Conservation (phyloP, 331 rosid species). For the Prunus yedoensis region DNA sequence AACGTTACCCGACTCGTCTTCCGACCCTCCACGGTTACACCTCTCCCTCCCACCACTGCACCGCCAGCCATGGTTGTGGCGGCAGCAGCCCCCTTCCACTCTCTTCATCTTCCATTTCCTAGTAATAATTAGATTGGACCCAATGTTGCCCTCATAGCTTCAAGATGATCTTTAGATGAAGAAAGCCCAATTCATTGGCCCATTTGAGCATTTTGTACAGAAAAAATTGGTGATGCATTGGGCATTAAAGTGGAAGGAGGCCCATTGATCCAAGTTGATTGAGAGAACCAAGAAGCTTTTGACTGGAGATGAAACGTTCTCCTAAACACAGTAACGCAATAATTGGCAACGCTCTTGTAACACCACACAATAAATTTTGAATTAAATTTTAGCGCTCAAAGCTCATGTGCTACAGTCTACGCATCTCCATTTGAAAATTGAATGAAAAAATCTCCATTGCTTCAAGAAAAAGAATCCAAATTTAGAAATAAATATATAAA, state of each 20-base stretch:
- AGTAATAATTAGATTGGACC: too few relatives aligned
- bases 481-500: neutral
- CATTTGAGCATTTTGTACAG: neutral
- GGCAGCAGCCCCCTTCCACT: too few relatives aligned
- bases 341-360: neutral
- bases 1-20: too few relatives aligned
- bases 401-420: slow-evolving; percentile 11
- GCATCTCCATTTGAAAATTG: slow-evolving; percentile 38
- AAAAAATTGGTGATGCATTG: neutral
- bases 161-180: too few relatives aligned
- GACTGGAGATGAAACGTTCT: neutral
- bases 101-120: too few relatives aligned
- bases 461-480: neutral
- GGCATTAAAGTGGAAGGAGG: neutral
- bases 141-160: too few relatives aligned
- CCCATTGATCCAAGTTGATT: neutral
- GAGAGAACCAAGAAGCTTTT: neutral
- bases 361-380: slow-evolving; percentile 24
- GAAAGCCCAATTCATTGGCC: neutral
- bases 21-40: too few relatives aligned
- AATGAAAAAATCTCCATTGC: neutral
- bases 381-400: slow-evolving; percentile 50
- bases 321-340: neutral
- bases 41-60: too few relatives aligned
- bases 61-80: too few relatives aligned